Base-by-base conservation (phyloP, 139 green algal species). In the Tetraselmis striata region DNA sequence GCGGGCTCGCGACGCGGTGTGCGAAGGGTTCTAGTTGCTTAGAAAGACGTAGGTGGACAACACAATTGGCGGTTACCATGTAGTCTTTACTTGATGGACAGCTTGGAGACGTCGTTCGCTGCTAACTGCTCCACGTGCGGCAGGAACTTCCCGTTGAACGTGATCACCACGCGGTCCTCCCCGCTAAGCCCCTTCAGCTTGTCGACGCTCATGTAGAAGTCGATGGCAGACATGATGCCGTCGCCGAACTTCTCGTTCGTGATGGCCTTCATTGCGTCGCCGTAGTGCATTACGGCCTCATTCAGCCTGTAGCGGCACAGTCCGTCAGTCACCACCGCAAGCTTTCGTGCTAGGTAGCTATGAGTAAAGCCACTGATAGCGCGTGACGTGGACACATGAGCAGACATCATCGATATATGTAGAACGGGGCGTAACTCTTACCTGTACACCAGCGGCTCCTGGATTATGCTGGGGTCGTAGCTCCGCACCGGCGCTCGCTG, bases 141-240 rank as follows among this genome's bases (percentile, higher is more conserved):
- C 18, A 67, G 45, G 18, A 83, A 81, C 83, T 90, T 89, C 76
- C 90, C 90, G 76, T 94, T 94, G 74, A 94, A 85, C 1, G 82
- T 88, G 74, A 94, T 89, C 29, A 88, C 85, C 2, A 93, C 77
- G 0, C 90, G 84, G 31, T 86, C 79, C 77, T 94, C 90, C 1
- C 90, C 90, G 28, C 78, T 23, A 25, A 84, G 88, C 29, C 90
- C 90, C 58, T 82, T 84, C n/a, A 92, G 78, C 31, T 87, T 86
- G 29, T 91, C 82, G 22, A 93, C 32, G 0, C 81, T 87, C 23
- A 29, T 32, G 75, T 78, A 89, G 76, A 90, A 88, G 74, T 87
- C 87, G 30, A 91, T 91, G 30, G 85, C 87, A 1, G 28, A 81
- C 87, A 91, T 91, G 81, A 92, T 92, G 76, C 75, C 88, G 67